Percentiles rank a stretch among this genome's conserved stretches.
These are phyloP conservation scores for Russula ochroleuca DNA, from an alignment of 768 basidiomycete genomes.

Conservation along the genomic window DNA sequence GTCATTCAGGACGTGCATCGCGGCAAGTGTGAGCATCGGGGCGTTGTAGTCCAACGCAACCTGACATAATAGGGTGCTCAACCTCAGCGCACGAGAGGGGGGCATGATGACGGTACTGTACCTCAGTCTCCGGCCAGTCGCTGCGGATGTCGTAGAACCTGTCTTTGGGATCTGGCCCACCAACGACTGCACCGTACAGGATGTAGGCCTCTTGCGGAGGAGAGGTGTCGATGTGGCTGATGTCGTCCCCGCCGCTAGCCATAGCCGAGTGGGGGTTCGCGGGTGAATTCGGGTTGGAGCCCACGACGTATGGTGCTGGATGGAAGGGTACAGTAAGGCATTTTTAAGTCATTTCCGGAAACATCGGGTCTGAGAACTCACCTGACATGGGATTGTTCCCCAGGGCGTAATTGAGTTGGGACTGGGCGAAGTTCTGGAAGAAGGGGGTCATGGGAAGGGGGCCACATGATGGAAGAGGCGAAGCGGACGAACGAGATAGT, in stretches of 20 bases:
- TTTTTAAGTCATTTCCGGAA: background rate
- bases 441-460: constrained; percentile 14
- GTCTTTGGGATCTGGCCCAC: constrained; percentile 76
- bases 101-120: constrained; percentile 30
- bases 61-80: constrained; percentile 34
- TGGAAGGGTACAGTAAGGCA: constrained; percentile 29
- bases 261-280: constrained; percentile 86
- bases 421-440: constrained; percentile 62
- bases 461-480: background rate
- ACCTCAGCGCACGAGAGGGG: background rate
- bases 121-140: constrained; percentile 89
- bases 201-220: constrained; percentile 71
- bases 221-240: constrained; percentile 61
- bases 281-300: constrained; percentile 86
- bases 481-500: constrained; percentile 52
- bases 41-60: constrained; percentile 88
- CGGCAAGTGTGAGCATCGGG: constrained; percentile 80
- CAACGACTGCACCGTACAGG: constrained; percentile 83
- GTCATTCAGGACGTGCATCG: constrained; percentile 68
- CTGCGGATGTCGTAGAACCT: constrained; percentile 79
- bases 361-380: constrained; percentile 33
- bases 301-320: constrained; percentile 79
- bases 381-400: constrained; percentile 90
- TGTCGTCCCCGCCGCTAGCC: constrained; percentile 77
- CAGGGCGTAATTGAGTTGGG: constrained; percentile 75